Base-by-base conservation (phyloP, 2,329 filamentous ascomycete genomes). In the Paraphoma chrysanthemicola region DNA sequence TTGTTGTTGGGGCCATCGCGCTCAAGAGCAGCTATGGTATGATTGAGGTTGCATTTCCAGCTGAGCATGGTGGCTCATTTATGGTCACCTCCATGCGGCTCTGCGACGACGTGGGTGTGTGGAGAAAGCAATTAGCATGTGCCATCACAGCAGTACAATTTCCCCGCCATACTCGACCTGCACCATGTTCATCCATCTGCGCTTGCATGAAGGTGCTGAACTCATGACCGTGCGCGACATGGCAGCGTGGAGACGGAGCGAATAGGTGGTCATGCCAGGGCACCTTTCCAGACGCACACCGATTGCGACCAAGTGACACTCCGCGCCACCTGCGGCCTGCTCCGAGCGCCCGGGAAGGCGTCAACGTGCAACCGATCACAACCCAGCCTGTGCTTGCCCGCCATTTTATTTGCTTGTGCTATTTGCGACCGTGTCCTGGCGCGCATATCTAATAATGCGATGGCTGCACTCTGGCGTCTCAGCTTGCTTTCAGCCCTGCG, bases 161-260 rank as follows among this genome's bases (percentile, higher is more conserved):
- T 31, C 36, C 49, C 2, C 41, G 10, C 17, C 28, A 43, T 17
- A n/a, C n/a, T 44, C 14, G 12, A 33, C 17, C 43, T 52, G 50
- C 50, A 52, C 23, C 28, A 42, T 46, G 43, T 44, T 33, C 45
- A 16, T n/a, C n/a, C n/a, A n/a, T n/a, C n/a, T n/a, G n/a, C n/a
- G n/a, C n/a, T n/a, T 23, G n/a, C 14, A 31, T 52, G 8, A 28
- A 39, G 43, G 17, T 16, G 43, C 11, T 7, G 4, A 16, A 17
- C 17, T 17, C 31, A 41, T 52, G 50, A 46, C 44, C 31, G 10
- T 38, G 31, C 28, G 9, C 31, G 11, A 41, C 30, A 31, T 14
- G 41, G 31, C 18, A 16, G 31, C 23, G 49, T 38, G 30, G 29
- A 31, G 17, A 14, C 6, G 31, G 8, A n/a, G 6, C 12, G 16